Conservation (phyloP, 108 stramenopile species). For the Pseudonitzschia multiseries region DNA sequence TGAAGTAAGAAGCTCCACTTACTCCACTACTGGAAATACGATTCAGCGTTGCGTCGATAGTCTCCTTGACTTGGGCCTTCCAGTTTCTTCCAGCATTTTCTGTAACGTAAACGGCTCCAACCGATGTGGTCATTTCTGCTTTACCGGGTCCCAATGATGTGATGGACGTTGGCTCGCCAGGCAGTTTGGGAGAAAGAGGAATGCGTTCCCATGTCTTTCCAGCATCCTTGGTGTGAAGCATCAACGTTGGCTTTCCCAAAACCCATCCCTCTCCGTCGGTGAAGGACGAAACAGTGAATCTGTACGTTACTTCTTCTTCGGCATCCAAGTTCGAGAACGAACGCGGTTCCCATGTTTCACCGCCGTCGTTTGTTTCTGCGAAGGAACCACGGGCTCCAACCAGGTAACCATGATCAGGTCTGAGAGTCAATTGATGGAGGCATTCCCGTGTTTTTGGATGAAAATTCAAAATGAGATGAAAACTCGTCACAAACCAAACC, state of each 20-base stretch:
- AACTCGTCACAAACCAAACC: background rate
- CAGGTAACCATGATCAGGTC: constrained; percentile 90
- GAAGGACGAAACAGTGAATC: constrained; percentile 87
- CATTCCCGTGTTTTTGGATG: no score
- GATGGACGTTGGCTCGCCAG: constrained; percentile 92
- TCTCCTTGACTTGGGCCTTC: constrained; percentile 98
- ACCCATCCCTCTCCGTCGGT: constrained; percentile 94
- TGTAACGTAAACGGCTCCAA: constrained; percentile 92
- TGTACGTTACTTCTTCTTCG: constrained; percentile 94
- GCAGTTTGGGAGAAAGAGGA: constrained; percentile 95
- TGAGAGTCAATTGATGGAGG: no score
- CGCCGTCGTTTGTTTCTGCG: constrained; percentile 95
- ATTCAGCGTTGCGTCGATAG: constrained; percentile 97
- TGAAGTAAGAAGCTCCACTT: constrained; percentile 93
- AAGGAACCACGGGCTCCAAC: constrained; percentile 97
- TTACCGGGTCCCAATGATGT: constrained; percentile 80
- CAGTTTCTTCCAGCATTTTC: constrained; percentile 96
- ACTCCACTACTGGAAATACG: constrained; percentile 89
- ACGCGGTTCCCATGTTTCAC: constrained; percentile 89
- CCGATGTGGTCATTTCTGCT: constrained; percentile 95
- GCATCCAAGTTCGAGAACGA: constrained; percentile 94
- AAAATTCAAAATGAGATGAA: background rate
- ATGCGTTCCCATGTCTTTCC: constrained; percentile 97
- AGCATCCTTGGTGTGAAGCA: constrained; percentile 92
- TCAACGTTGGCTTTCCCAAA: constrained; percentile 91